phyloP scores from a whole-genome alignment of 2,329 filamentous ascomycete species.

The Aspergillus piperis region DNA sequence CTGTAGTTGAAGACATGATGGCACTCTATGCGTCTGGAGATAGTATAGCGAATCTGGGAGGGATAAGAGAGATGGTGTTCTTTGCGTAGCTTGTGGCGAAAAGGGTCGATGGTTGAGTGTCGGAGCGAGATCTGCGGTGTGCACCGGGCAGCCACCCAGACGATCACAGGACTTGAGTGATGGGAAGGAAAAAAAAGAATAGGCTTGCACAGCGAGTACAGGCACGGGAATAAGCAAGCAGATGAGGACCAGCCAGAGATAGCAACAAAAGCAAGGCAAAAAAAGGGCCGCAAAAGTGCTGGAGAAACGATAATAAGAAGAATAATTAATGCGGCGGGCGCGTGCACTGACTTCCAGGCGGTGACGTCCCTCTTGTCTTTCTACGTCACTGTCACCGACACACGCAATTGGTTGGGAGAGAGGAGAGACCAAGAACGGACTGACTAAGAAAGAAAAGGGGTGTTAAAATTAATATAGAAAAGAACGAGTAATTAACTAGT shows the following conservation, averaged over 20 bases:
- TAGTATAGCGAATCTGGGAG: background rate
- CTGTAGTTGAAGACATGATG: slow-evolving; percentile 34
- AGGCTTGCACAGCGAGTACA: background rate
- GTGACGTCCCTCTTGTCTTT: slow-evolving; percentile 20
- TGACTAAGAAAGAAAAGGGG: background rate
- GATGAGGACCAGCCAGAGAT: background rate
- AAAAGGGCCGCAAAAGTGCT: background rate
- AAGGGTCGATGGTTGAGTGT: background rate
- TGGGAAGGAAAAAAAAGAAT: too few species aligned
- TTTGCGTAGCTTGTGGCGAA: slow-evolving; percentile 6
- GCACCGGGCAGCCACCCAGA: background rate
- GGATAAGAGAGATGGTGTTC: background rate
- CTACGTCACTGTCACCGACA: slow-evolving; percentile 8
- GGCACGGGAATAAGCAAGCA: background rate
- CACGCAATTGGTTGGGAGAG: background rate
- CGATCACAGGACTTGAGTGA: background rate
- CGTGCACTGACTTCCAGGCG: slow-evolving; percentile 20
- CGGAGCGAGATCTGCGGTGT: background rate
- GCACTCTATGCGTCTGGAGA: background rate
- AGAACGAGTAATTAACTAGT: too few species aligned
- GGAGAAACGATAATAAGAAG: slow-evolving; percentile 11
- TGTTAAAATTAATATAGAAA: background rate
- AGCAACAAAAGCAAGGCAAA: background rate
- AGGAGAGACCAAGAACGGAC: background rate
- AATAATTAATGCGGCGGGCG: slow-evolving; percentile 7